phyloP scores from a whole-genome alignment of 2,329 filamentous ascomycete species.

The Pseudocercospora vitis region DNA sequence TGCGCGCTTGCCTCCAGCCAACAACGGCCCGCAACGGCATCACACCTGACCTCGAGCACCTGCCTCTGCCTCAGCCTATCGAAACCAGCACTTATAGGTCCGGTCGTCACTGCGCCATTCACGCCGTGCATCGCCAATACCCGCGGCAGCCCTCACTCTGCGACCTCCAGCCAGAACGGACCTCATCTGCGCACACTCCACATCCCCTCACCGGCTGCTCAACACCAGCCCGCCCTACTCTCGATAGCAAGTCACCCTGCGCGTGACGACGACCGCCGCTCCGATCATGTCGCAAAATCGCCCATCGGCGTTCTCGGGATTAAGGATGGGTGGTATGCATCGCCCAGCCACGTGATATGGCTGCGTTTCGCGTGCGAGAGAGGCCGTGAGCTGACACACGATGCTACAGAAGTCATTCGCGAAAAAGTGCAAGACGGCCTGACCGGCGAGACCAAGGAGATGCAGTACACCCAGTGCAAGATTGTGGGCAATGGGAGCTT shows the following conservation, averaged over 20 bases:
- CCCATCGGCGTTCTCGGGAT: slow-evolving; percentile 79
- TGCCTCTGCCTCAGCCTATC: slow-evolving; percentile 5
- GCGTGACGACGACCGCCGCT: slow-evolving; percentile 19
- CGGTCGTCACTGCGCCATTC: slow-evolving; percentile 3
- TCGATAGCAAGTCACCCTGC: slow-evolving; percentile 39
- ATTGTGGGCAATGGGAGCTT: slow-evolving; percentile 99
- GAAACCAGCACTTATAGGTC: neutral
- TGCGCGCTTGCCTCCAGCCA: slow-evolving; percentile 4
- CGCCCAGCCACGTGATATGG: slow-evolving; percentile 17
- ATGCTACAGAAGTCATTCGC: slow-evolving; percentile 78
- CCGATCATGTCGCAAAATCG: slow-evolving; percentile 81
- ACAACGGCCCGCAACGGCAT: slow-evolving; percentile 5
- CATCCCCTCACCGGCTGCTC: slow-evolving; percentile 48
- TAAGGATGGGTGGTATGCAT: slow-evolving; percentile 95
- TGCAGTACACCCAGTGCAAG: slow-evolving; percentile 99
- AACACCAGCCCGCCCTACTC: slow-evolving; percentile 45
- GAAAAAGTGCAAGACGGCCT: slow-evolving; percentile 99
- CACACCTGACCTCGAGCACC: slow-evolving; percentile 8
- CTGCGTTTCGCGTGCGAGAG: slow-evolving; percentile 1
- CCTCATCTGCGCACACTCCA: slow-evolving; percentile 42
- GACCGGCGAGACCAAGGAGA: slow-evolving; percentile 92
- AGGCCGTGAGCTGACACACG: slow-evolving; percentile 39
- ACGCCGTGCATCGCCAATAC: slow-evolving; percentile 1
- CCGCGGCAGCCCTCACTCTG: neutral
- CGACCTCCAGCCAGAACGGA: slow-evolving; percentile 54